phyloP scores from a whole-genome alignment of 108 stramenopile species.

The Conticribra weissflogii region DNA sequence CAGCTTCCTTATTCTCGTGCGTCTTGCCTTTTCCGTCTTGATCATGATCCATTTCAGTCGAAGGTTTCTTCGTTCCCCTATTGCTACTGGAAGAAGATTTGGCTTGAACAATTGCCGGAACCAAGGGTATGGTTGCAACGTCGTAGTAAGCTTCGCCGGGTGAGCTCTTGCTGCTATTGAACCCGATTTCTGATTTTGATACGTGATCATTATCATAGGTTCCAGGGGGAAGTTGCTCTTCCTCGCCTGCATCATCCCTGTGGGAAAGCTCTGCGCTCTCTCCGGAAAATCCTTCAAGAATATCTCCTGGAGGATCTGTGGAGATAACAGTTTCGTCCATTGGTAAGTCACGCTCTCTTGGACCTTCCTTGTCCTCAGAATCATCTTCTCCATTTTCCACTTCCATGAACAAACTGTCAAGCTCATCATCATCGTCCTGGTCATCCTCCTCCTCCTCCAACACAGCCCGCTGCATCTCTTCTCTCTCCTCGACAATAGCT shows the following conservation, averaged over 20 bases:
- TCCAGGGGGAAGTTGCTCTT: neutral
- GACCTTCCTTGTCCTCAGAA: neutral
- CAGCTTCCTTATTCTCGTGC: too few relatives aligned
- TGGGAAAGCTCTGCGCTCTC: constrained; percentile 23
- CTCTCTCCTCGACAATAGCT: constrained; percentile 24
- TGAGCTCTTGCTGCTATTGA: constrained; percentile 15
- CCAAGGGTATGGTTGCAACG: constrained; percentile 16
- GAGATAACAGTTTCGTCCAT: constrained; percentile 1
- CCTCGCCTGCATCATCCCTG: too few relatives aligned
- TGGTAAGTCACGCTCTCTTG: constrained; percentile 12
- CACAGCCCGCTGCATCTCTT: neutral
- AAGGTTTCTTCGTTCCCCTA: too few relatives aligned
- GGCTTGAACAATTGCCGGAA: constrained; percentile 38
- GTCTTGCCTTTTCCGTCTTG: too few relatives aligned
- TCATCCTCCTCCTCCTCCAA: constrained; percentile 32
- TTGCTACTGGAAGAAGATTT: constrained; percentile 21
- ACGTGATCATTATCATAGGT: neutral
- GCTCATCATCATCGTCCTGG: constrained; percentile 25
- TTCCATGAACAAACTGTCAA: constrained; percentile 27
- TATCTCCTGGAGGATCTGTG: constrained; percentile 21
- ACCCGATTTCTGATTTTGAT: constrained; percentile 34
- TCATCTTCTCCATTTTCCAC: constrained; percentile 16
- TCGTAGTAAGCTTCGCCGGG: constrained; percentile 7
- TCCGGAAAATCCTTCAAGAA: constrained; percentile 8
- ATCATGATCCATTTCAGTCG: too few relatives aligned